These are phyloP conservation scores for Trichoderma reesei DNA, from an alignment of 495 filamentous ascomycete genomes.

Conservation along the genomic window DNA sequence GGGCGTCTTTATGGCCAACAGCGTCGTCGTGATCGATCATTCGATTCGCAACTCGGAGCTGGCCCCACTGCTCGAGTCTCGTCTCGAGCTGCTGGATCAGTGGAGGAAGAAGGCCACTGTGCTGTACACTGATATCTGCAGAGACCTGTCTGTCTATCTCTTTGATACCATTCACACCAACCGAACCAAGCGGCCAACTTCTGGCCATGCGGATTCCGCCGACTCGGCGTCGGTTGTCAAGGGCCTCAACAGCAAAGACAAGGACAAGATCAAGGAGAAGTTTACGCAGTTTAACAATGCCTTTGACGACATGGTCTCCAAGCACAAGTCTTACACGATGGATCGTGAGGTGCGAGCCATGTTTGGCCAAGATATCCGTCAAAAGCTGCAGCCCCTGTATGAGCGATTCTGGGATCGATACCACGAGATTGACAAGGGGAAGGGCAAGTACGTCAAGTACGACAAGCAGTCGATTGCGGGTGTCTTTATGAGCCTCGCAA, in stretches of 20 bases:
- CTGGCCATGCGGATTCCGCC: slow-evolving; percentile 50
- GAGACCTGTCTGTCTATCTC: slow-evolving; percentile 72
- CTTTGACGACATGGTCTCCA: slow-evolving; percentile 78
- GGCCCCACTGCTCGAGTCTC: slow-evolving; percentile 54
- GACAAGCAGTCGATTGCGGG: slow-evolving; percentile 62
- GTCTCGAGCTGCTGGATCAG: slow-evolving; percentile 56
- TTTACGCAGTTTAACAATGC: slow-evolving; percentile 78
- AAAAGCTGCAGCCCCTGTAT: slow-evolving; percentile 89
- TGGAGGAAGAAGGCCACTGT: slow-evolving; percentile 81
- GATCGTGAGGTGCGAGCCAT: slow-evolving; percentile 77
- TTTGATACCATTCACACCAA: slow-evolving; percentile 91
- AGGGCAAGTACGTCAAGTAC: slow-evolving; percentile 95
- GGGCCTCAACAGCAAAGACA: slow-evolving; percentile 73
- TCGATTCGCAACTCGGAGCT: slow-evolving; percentile 79
- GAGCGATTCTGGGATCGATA: slow-evolving; percentile 94
- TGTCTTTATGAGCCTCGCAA: slow-evolving; percentile 38
- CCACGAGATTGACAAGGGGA: slow-evolving; percentile 93
- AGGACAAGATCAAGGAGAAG: slow-evolving; percentile 92
- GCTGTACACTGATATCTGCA: slow-evolving; percentile 81
- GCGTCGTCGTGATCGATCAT: slow-evolving; percentile 73
- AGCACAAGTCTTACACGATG: slow-evolving; percentile 72
- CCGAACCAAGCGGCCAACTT: slow-evolving; percentile 55
- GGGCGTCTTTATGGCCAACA: slow-evolving; percentile 89
- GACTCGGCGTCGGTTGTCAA: slow-evolving; percentile 78
- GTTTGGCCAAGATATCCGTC: slow-evolving; percentile 73